Percentiles rank a stretch among this genome's conserved stretches.
phyloP scores from a whole-genome alignment of 345 rosid species.

The Ailanthus altissimus region DNA sequence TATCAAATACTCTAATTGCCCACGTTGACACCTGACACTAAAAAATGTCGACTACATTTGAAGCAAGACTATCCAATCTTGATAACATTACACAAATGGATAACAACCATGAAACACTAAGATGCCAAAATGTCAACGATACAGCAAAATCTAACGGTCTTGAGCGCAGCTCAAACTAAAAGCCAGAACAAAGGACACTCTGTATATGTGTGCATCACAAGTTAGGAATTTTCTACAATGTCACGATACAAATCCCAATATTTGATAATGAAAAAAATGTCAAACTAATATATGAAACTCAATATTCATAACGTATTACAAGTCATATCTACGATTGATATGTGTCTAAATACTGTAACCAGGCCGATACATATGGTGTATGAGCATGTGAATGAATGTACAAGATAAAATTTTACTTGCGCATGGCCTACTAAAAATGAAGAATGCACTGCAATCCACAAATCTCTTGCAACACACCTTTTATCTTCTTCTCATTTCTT shows the following conservation, averaged over 20 bases:
- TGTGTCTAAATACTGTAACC: too few relatives aligned
- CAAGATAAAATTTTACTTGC: too few relatives aligned
- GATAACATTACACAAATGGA: not conserved
- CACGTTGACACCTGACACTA: not conserved
- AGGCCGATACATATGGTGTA: too few relatives aligned
- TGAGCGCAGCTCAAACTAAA: not conserved
- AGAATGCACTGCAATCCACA: not conserved
- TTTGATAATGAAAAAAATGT: not conserved
- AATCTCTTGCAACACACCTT: not conserved
- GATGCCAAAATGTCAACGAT: slow-evolving; percentile 5
- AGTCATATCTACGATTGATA: not conserved
- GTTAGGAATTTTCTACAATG: too few relatives aligned
- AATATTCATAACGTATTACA: not conserved
- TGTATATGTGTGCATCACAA: not conserved
- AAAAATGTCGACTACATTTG: not conserved
- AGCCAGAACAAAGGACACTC: not conserved
- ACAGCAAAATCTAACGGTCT: not conserved
- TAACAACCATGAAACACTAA: not conserved
- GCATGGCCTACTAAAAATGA: not conserved
- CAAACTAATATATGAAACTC: not conserved
- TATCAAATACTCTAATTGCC: too few relatives aligned
- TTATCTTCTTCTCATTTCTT: not conserved
- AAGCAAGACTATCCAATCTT: too few relatives aligned
- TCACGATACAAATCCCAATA: not conserved
- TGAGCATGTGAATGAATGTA: not conserved